Evolutionary conservation across 2,329 filamentous ascomycete species (phyloP).

Genomic region (Metarhizium rileyi): DNA sequence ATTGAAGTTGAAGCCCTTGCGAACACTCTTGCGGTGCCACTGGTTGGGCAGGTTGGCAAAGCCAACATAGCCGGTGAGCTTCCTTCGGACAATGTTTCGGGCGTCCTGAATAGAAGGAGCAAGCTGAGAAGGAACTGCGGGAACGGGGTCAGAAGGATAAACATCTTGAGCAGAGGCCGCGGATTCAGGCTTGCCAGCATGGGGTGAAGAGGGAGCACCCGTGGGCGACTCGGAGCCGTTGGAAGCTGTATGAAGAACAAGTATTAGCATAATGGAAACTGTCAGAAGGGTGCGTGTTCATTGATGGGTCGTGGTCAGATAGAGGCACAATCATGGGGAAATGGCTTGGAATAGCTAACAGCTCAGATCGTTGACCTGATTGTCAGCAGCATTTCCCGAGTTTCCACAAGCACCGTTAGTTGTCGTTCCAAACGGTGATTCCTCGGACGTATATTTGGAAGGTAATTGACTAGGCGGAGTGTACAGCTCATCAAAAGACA

Average conservation of each 20-base stretch:
- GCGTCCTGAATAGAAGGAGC: slow-evolving; percentile 51
- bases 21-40: slow-evolving; percentile 99
- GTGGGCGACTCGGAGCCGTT: slow-evolving; percentile 34
- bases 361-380: slow-evolving; percentile 11
- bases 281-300: slow-evolving; percentile 12
- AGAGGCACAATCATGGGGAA: not conserved
- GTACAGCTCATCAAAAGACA: slow-evolving; percentile 39
- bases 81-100: slow-evolving; percentile 95
- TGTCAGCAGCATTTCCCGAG: not conserved
- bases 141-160: slow-evolving; percentile 24
- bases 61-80: slow-evolving; percentile 95
- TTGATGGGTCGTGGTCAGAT: not conserved
- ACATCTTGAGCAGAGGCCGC: slow-evolving; percentile 19
- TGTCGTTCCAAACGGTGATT: not conserved
- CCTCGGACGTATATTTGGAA: slow-evolving; percentile 1
- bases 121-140: slow-evolving; percentile 25
- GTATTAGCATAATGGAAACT: slow-evolving; percentile 6
- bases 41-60: slow-evolving; percentile 99
- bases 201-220: slow-evolving; percentile 31
- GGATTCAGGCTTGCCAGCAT: slow-evolving; percentile 27
- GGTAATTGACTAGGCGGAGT: slow-evolving; percentile 17
- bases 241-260: slow-evolving; percentile 28
- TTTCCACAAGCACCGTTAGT: not conserved
- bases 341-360: slow-evolving; percentile 24
- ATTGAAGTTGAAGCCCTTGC: slow-evolving; percentile 99